phyloP scores from a whole-genome alignment of 768 basidiomycete genomes.

The Lactarius psammicola region DNA sequence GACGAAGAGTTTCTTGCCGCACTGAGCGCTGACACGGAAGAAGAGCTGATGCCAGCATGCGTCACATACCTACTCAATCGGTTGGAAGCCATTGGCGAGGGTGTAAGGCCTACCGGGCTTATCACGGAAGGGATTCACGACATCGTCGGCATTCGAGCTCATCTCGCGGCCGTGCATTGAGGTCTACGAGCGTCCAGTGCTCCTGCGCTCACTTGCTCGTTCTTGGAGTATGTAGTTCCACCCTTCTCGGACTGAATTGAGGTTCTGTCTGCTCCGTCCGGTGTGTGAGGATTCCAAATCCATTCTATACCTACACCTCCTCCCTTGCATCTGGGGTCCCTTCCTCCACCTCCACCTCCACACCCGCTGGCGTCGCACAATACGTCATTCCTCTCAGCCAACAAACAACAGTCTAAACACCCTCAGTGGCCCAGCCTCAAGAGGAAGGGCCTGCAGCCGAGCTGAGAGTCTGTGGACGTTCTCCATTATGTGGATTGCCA shows the following conservation, averaged over 20 bases:
- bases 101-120: constrained; percentile 5
- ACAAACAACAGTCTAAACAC: constrained; percentile 8
- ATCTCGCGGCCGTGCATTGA: constrained; percentile 25
- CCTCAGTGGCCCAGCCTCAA: constrained; percentile 8
- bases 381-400: neutral
- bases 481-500: neutral
- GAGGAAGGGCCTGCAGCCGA: constrained; percentile 13
- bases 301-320: neutral
- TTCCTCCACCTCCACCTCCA: neutral
- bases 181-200: constrained; percentile 17
- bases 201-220: constrained; percentile 12
- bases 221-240: constrained; percentile 4
- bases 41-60: constrained; percentile 21
- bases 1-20: constrained; percentile 25
- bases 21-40: constrained; percentile 3
- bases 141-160: constrained; percentile 14
- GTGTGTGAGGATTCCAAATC: constrained; percentile 4
- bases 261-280: constrained; percentile 3
- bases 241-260: neutral
- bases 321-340: neutral
- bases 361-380: neutral
- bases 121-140: constrained; percentile 14
- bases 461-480: constrained; percentile 10
- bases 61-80: constrained; percentile 17
- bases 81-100: constrained; percentile 24